Conservation (phyloP, 768 basidiomycete species). For the Kwoniella heveanensis region DNA sequence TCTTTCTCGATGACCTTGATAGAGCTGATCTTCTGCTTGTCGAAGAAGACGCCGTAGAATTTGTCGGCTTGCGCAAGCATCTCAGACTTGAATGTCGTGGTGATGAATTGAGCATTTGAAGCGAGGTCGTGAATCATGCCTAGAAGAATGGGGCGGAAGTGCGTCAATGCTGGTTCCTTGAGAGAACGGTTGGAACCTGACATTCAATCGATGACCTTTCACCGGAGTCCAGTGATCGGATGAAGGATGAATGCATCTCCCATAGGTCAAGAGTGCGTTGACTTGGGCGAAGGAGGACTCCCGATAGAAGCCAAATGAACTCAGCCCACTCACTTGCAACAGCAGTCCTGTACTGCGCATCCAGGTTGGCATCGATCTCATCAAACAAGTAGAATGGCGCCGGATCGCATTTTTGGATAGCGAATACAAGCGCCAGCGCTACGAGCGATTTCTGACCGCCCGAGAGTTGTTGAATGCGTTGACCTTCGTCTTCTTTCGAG, state of each 20-base stretch:
- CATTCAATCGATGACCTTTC: too few species aligned
- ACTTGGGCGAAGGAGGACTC: too few species aligned
- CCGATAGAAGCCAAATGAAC: neutral
- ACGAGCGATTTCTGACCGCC: slow-evolving; percentile 98
- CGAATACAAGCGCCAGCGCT: slow-evolving; percentile 90
- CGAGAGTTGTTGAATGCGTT: slow-evolving; percentile 93
- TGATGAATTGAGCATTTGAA: slow-evolving; percentile 89
- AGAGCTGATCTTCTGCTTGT: slow-evolving; percentile 90
- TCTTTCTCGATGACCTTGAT: slow-evolving; percentile 84
- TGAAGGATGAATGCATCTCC: too few species aligned
- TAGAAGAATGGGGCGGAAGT: slow-evolving; percentile 43
- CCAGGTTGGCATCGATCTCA: slow-evolving; percentile 98
- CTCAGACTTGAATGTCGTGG: slow-evolving; percentile 96
- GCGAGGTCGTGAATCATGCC: slow-evolving; percentile 93
- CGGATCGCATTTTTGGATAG: slow-evolving; percentile 98
- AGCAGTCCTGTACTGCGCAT: slow-evolving; percentile 95
- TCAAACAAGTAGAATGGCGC: slow-evolving; percentile 99
- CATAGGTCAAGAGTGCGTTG: too few species aligned
- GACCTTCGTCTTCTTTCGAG: slow-evolving; percentile 93
- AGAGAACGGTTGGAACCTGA: too few species aligned
- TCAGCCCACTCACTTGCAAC: slow-evolving; percentile 72
- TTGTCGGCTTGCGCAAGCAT: slow-evolving; percentile 95
- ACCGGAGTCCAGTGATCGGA: too few species aligned
- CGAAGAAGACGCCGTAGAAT: slow-evolving; percentile 95
- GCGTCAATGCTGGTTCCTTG: neutral